These are phyloP conservation scores for Exophiala lecanii-corni DNA, from an alignment of 2,329 filamentous ascomycete genomes.

Conservation along the genomic window DNA sequence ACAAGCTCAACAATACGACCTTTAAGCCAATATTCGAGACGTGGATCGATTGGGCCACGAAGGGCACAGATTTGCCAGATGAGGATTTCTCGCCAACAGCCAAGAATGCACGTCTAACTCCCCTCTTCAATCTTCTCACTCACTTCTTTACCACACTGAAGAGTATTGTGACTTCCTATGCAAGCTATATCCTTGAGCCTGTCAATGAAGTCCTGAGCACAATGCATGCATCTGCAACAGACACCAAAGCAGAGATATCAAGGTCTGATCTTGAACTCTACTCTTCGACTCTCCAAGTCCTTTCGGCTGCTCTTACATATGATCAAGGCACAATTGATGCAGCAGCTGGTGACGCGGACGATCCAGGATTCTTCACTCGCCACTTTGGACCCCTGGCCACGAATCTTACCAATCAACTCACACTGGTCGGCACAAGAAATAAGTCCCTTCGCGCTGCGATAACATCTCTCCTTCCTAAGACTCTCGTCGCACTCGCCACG, in stretches of 20 bases:
- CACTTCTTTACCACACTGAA: constrained; percentile 27
- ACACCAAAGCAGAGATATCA: constrained; percentile 44
- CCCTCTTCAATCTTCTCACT: constrained; percentile 16
- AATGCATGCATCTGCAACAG: neutral
- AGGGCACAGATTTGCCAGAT: constrained; percentile 21
- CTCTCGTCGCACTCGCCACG: constrained; percentile 45
- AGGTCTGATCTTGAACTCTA: constrained; percentile 11
- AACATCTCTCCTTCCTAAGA: constrained; percentile 49
- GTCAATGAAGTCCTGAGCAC: constrained; percentile 58
- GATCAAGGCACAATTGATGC: neutral
- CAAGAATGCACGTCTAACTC: constrained; percentile 61
- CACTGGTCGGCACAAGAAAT: constrained; percentile 35
- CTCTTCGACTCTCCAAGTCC: constrained; percentile 17
- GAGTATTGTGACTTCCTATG: constrained; percentile 91
- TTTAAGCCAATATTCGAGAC: constrained; percentile 89
- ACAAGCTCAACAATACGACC: constrained; percentile 90
- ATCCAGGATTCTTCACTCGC: constrained; percentile 34
- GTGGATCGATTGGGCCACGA: constrained; percentile 74
- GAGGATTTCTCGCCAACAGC: constrained; percentile 33
- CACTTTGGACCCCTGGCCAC: constrained; percentile 72
- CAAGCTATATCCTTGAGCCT: constrained; percentile 75
- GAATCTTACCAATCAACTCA: constrained; percentile 66
- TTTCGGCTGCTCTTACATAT: constrained; percentile 8
- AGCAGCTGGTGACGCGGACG: constrained; percentile 22
- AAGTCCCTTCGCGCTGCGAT: constrained; percentile 59